Evolutionary conservation across 352 stramenopile species (phyloP).

Genomic region (Peronospora tabacina): DNA sequence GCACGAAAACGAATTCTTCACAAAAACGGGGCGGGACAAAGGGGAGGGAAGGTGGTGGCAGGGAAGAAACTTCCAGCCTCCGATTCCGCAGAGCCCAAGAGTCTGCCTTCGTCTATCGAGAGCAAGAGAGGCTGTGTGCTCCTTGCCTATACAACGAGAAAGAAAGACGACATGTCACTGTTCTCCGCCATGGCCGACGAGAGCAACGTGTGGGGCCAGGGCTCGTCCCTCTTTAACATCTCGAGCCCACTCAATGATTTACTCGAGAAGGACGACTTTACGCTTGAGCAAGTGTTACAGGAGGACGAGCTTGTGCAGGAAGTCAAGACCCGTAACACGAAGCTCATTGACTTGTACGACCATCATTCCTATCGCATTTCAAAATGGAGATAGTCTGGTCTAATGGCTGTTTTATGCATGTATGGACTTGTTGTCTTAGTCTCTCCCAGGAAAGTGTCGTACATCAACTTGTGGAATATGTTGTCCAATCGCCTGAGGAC

Average conservation of each 20-base stretch:
- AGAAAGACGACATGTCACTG: constrained; percentile 52
- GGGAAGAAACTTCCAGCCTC: constrained; percentile 30
- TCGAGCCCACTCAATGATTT: constrained; percentile 92
- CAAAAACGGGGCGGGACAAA: constrained; percentile 21
- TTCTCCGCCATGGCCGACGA: constrained; percentile 79
- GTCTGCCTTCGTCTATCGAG: not conserved
- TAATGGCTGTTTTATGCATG: not conserved
- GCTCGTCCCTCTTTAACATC: constrained; percentile 84
- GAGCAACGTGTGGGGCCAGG: constrained; percentile 74
- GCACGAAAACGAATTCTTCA: not conserved
- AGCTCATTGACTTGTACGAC: constrained; percentile 90
- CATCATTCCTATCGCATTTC: not conserved
- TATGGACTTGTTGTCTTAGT: constrained; percentile 19
- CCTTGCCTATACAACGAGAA: not conserved
- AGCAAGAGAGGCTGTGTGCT: not conserved
- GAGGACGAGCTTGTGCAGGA: constrained; percentile 98
- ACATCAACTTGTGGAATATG: constrained; percentile 72
- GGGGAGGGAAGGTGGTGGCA: constrained; percentile 19
- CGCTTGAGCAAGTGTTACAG: constrained; percentile 89
- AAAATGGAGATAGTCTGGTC: no score
- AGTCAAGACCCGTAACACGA: constrained; percentile 92
- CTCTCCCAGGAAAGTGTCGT: constrained; percentile 61
- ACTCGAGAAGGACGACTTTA: constrained; percentile 90
- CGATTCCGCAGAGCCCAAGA: constrained; percentile 16
- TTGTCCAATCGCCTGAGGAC: constrained; percentile 48